These are phyloP conservation scores for Scalesia atractyloides DNA, from an alignment of 129 eudicot genomes.

Conservation along the genomic window DNA sequence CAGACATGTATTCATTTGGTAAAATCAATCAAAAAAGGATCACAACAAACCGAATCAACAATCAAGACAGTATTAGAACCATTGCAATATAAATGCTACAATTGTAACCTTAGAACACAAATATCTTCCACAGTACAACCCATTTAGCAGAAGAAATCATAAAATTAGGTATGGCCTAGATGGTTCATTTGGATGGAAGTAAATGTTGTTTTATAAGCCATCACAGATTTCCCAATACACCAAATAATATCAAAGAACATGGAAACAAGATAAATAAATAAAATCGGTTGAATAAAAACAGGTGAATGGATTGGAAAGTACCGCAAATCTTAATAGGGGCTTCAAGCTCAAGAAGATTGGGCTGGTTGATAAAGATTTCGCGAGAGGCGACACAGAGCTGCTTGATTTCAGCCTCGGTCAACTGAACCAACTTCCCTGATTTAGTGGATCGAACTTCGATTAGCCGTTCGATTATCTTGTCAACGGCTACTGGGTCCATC, in stretches of 20 bases:
- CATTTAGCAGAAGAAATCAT: neutral
- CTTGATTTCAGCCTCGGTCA: constrained; percentile 85
- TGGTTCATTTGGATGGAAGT: neutral
- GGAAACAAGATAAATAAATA: too few species aligned
- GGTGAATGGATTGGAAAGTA: constrained; percentile 21
- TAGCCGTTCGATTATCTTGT: constrained; percentile 74
- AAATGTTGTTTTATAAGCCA: neutral
- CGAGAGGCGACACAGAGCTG: constrained; percentile 86
- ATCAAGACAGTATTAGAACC: neutral
- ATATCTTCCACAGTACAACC: neutral
- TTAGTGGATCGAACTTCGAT: constrained; percentile 78
- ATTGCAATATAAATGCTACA: neutral
- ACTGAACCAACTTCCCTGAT: constrained; percentile 84
- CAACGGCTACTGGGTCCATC: constrained; percentile 69
- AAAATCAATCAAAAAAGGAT: neutral
- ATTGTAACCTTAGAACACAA: neutral
- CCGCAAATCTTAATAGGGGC: constrained; percentile 99
- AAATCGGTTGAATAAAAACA: neutral
- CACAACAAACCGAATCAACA: neutral
- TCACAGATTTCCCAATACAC: neutral
- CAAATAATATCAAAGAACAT: constrained; percentile 4
- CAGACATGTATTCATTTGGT: neutral
- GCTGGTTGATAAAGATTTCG: constrained; percentile 77
- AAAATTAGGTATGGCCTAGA: neutral
- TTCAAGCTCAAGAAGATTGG: constrained; percentile 95